phyloP scores from a whole-genome alignment of 2,329 filamentous ascomycete species.

The Alternaria arbusti region DNA sequence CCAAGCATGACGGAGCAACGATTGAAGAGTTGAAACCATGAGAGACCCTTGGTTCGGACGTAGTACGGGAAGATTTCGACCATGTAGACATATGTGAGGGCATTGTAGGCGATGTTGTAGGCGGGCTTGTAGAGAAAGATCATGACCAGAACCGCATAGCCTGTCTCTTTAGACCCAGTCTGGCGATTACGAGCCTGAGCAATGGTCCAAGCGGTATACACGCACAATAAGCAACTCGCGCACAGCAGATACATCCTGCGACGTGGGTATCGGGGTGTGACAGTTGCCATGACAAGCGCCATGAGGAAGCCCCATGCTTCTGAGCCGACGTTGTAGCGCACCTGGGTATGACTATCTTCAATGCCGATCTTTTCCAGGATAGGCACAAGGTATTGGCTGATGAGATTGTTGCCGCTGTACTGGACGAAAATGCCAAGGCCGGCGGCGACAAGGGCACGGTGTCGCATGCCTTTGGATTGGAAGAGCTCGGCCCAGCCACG shows the following conservation, averaged over 20 bases:
- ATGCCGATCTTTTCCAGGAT: slow-evolving; percentile 69
- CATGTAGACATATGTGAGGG: slow-evolving; percentile 62
- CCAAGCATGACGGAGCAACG: slow-evolving; percentile 67
- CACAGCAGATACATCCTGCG: slow-evolving; percentile 62
- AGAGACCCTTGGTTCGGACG: slow-evolving; percentile 57
- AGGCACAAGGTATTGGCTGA: slow-evolving; percentile 69
- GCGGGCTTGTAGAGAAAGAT: slow-evolving; percentile 61
- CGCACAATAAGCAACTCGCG: slow-evolving; percentile 40
- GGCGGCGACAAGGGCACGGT: slow-evolving; percentile 66
- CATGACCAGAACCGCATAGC: slow-evolving; percentile 57
- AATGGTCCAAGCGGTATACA: slow-evolving; percentile 49
- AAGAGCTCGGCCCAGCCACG: slow-evolving; percentile 67
- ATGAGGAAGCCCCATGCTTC: slow-evolving; percentile 66
- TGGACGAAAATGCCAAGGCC: slow-evolving; percentile 71
- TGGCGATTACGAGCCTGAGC: slow-evolving; percentile 60
- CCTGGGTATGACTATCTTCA: slow-evolving; percentile 47
- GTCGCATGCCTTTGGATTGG: slow-evolving; percentile 68
- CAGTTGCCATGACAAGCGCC: slow-evolving; percentile 61
- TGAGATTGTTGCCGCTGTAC: slow-evolving; percentile 69
- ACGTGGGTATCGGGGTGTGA: slow-evolving; percentile 62
- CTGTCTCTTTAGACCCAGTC: slow-evolving; percentile 34
- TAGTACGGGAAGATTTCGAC: slow-evolving; percentile 59
- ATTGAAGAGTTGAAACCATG: slow-evolving; percentile 67
- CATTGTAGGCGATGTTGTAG: slow-evolving; percentile 65
- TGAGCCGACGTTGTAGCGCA: slow-evolving; percentile 61